A percentile compares a stretch with the other conserved stretches of the same genome.
Evolutionary conservation across 495 filamentous ascomycete species (phyloP).

Genomic region (Coniosporium apollinis): DNA sequence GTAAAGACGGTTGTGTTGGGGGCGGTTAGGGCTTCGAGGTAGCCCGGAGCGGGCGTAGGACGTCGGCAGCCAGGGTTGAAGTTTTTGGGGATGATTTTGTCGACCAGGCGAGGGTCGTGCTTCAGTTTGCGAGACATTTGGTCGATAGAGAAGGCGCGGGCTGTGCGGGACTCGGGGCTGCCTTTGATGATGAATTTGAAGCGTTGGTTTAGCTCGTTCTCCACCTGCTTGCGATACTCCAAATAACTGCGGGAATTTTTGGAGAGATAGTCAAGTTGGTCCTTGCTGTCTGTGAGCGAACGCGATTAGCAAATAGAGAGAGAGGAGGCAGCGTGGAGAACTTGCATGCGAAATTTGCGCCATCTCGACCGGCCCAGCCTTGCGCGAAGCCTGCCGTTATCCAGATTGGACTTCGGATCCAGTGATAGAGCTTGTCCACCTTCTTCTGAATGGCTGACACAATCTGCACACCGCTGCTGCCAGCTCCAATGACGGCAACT

Average conservation of each 20-base stretch:
- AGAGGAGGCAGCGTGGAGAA: not conserved
- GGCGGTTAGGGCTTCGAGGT: slow-evolving; percentile 21
- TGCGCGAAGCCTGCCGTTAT: slow-evolving; percentile 25
- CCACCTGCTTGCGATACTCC: slow-evolving; percentile 27
- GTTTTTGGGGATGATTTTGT: slow-evolving; percentile 22
- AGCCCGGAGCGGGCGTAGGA: slow-evolving; percentile 22
- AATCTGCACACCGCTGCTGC: slow-evolving; percentile 23
- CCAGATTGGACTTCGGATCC: slow-evolving; percentile 23
- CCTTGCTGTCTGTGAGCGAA: slow-evolving; percentile 12
- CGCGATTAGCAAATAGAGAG: not conserved
- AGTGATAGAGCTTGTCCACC: slow-evolving; percentile 19
- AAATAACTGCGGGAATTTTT: slow-evolving; percentile 21
- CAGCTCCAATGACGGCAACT: slow-evolving; percentile 24
- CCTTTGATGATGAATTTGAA: slow-evolving; percentile 30
- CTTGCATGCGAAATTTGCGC: slow-evolving; percentile 22
- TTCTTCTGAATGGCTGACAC: slow-evolving; percentile 18
- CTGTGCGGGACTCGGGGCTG: slow-evolving; percentile 15
- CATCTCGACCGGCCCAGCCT: slow-evolving; percentile 21
- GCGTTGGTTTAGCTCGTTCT: slow-evolving; percentile 28
- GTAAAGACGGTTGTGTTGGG: slow-evolving; percentile 22
- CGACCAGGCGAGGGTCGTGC: slow-evolving; percentile 15
- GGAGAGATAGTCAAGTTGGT: slow-evolving; percentile 17
- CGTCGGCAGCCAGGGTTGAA: slow-evolving; percentile 24
- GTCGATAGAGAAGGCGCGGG: slow-evolving; percentile 16
- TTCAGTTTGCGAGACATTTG: slow-evolving; percentile 22